Percentiles rank a stretch among this genome's conserved stretches.
phyloP scores from a whole-genome alignment of 139 green algal species.

The Penium margaritaceum region DNA sequence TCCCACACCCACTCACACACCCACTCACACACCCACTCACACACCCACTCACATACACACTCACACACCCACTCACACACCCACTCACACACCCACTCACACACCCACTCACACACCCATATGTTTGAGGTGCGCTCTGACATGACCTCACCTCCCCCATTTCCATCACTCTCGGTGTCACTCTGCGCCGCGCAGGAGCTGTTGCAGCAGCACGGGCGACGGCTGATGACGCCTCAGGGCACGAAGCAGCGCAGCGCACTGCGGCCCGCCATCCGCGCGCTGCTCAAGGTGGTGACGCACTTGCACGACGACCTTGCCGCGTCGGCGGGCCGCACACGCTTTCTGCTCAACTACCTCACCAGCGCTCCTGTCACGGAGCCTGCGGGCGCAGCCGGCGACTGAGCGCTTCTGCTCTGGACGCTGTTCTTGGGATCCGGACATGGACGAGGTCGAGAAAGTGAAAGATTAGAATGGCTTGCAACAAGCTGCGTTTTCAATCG shows the following conservation, averaged over 20 bases:
- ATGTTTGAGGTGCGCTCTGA: background rate
- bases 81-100: background rate
- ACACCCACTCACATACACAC: background rate
- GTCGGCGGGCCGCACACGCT: conserved; percentile 18
- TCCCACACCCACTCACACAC: background rate
- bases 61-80: background rate
- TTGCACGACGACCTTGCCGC: conserved; percentile 40
- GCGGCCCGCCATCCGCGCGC: conserved; percentile 20
- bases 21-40: background rate
- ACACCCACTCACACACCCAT: background rate
- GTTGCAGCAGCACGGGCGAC: conserved; percentile 7
- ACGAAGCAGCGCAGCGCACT: conserved; percentile 3
- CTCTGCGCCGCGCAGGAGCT: too few species aligned
- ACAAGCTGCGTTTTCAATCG: too few species aligned
- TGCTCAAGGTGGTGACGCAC: conserved; percentile 19
- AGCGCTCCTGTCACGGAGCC: too few species aligned
- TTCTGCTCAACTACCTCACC: conserved; percentile 40
- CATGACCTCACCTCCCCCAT: background rate
- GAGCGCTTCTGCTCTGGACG: too few species aligned
- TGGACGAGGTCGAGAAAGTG: too few species aligned
- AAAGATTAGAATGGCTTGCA: too few species aligned
- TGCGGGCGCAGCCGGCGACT: too few species aligned
- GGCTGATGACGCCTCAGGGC: background rate
- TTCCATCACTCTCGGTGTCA: background rate
- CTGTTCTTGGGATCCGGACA: too few species aligned